Base-by-base conservation (phyloP, 2,329 filamentous ascomycete species). In the Trichoderma afroharzianum region DNA sequence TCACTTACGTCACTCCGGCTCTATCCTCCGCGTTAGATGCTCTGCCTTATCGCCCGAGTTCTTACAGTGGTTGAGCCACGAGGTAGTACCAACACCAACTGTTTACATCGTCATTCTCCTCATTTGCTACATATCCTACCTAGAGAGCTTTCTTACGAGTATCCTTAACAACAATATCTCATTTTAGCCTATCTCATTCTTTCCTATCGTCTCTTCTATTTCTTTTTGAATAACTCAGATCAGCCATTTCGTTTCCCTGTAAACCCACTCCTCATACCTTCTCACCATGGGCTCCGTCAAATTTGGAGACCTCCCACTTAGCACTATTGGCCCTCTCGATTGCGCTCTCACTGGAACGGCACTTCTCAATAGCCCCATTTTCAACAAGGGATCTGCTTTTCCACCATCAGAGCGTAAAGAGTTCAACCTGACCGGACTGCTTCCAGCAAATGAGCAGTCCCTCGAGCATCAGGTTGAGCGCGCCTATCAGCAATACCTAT, bases 351-450 rank as follows among this genome's bases (percentile, higher is more conserved):
- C 77, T 0, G 81, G 81, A 30, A 74, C 77, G 3, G 79, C 78
- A 6, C 74, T 82, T 4, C 78, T 82, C 58, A 82, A 81, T 72
- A 78, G 77, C 1, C 79, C 81, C 1, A 79, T 77, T 32, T 75
- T 94, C 82, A 97, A 97, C 83, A 96, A 96, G 80, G 94, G 94
- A 33, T 94, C 93, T 3, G 93, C 90, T 0, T 95, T 95, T 75
- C 87, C 92, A 0, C 76, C 83, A 0, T 82, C 92, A 32, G 94
- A 97, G 77, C 88, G 94, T 12, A 81, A 83, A 3, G 82, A 83
- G 0, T 97, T 97, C 79, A 88, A 88, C 36, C 87, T 97, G 2
- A 86, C 89, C 21, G 92, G 93, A 4, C 82, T 97, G 7, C 83
- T 97, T 0, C 94, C 94, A 0, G 85, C 88, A 9, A 87, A 90